phyloP scores from a whole-genome alignment of 352 stramenopile species.

The Phytophthora litchii region DNA sequence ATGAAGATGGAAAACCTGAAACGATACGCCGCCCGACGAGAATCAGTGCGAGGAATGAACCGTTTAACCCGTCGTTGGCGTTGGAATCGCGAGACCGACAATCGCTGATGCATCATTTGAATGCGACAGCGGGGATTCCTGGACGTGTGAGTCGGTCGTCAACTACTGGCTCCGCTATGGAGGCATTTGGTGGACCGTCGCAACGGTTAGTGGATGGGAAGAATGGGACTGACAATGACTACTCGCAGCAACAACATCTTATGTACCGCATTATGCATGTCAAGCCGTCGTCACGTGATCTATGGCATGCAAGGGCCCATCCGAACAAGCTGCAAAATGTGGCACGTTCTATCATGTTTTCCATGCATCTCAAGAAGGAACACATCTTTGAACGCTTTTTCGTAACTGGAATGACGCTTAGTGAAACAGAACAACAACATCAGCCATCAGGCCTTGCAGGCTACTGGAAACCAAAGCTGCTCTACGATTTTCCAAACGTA shows the following conservation, averaged over 20 bases:
- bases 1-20: slow-evolving; percentile 11
- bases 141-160: slow-evolving; percentile 59
- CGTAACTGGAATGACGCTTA: slow-evolving; percentile 55
- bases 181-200: slow-evolving; percentile 28
- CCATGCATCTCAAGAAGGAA: slow-evolving; percentile 82
- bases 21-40: slow-evolving; percentile 1
- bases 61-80: slow-evolving; percentile 21
- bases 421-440: slow-evolving; percentile 39
- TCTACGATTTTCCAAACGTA: slow-evolving; percentile 75
- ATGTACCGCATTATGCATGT: slow-evolving; percentile 84
- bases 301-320: slow-evolving; percentile 65
- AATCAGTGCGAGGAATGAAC: slow-evolving; percentile 5
- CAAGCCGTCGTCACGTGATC: slow-evolving; percentile 60
- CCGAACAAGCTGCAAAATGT: slow-evolving; percentile 60
- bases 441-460: slow-evolving; percentile 40
- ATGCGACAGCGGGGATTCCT: slow-evolving; percentile 16
- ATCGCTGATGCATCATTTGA: slow-evolving; percentile 38
- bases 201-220: slow-evolving; percentile 33
- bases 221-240: slow-evolving; percentile 20
- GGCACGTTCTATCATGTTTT: slow-evolving; percentile 77
- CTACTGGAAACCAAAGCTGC: slow-evolving; percentile 76
- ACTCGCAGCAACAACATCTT: slow-evolving; percentile 54
- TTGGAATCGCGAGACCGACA: slow-evolving; percentile 39
- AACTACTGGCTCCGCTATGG: slow-evolving; percentile 52
- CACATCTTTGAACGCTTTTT: slow-evolving; percentile 88